phyloP scores from a whole-genome alignment of 2,329 filamentous ascomycete species.

The Diplodia scrobiculata region DNA sequence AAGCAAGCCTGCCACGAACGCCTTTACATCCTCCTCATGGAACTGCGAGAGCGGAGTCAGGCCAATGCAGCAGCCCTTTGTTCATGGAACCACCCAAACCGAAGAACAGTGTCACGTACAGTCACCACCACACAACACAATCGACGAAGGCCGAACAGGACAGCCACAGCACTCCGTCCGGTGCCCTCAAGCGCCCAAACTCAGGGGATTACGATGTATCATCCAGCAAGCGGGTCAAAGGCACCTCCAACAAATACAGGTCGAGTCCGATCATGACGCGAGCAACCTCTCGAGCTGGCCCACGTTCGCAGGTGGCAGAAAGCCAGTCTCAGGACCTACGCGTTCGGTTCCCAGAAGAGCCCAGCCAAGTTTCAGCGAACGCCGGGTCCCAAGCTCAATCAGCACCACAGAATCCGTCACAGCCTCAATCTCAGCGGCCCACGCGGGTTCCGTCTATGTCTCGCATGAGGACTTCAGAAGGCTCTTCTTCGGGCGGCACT shows the following conservation, averaged over 20 bases:
- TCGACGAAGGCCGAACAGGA: not conserved
- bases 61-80: not conserved
- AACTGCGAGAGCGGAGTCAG: not conserved
- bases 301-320: slow-evolving; percentile 2
- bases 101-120: not conserved
- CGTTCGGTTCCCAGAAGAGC: not conserved
- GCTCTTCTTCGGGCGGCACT: not conserved
- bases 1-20: not conserved
- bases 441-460: not conserved
- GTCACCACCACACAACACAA: not conserved
- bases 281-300: not conserved
- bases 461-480: slow-evolving; percentile 6
- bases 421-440: not conserved
- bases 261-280: slow-evolving; percentile 1
- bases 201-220: not conserved
- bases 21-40: not conserved
- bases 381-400: not conserved
- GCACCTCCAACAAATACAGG: not conserved
- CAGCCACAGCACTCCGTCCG: not conserved
- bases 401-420: not conserved
- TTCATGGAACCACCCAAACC: not conserved
- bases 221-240: not conserved
- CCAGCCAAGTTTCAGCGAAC: not conserved
- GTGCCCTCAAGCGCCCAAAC: not conserved
- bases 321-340: not conserved